Evolutionary conservation across 257 asterid genomes (phyloP), one percentile per base, ranked within the genome.

Genomic region (Penstemon newberryi): DNA sequence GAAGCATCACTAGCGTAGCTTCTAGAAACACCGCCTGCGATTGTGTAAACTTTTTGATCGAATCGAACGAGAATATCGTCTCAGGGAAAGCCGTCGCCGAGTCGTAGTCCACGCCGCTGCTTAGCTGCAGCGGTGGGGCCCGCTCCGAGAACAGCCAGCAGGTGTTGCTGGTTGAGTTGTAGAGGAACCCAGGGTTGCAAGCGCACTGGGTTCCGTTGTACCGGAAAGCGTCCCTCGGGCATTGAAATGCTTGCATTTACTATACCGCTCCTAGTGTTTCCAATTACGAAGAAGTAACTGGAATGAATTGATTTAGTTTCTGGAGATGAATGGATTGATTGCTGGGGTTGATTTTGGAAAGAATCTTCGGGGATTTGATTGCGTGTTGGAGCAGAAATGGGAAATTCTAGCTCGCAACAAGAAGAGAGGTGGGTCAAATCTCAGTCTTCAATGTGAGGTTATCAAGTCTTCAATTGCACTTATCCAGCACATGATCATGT

Each of bases 21-120:
- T 93, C 97, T 12, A 93, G 86, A 60, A 93, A 88, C 64, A 87
- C 92, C 38, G 97, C 97, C 75, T 93, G 98, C 41, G 97, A 90
- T 69, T 88, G 96, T 0, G 97, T 90, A 69, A 93, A 81, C 85
- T 69, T 88, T 74, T 69, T 85, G 52, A 93, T 90, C 53, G 96
- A 77, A 57, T 93, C 90, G 73, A 90, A 90, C 53, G 85, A 73
- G 77, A 93, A 87, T 7, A 93, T 75, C 10, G 96, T 67, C 56
- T 52, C 81, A 41, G 96, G 97, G 72, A 88, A 90, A 33, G 77
- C 52, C 7, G 87, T 54, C 18, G 78, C 36, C 8, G 89, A 75
- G 56, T 75, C 76, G 77, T 82, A 81, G 69, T 84, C 86, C 57
- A 90, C 92, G 75, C 97, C 96, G 76, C 84, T 82, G 78, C 79